Base-by-base conservation (phyloP, 148 eudicot species). In the Salicornia ramosissima region DNA sequence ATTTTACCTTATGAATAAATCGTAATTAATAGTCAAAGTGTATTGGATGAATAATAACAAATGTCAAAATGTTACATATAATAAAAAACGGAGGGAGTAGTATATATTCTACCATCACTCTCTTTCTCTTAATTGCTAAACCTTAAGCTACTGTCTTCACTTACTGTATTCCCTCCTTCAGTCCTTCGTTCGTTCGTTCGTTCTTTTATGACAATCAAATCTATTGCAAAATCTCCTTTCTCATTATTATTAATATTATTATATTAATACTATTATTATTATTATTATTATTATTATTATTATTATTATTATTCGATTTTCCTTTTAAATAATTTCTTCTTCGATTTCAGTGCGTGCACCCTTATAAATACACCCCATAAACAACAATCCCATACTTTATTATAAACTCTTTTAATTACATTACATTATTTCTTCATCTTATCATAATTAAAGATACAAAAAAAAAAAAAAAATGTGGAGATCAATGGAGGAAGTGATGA, bases 401-500 rank as follows among this genome's bases (percentile, higher is more conserved):
- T n/a, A n/a, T n/a, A n/a, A n/a, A n/a, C n/a, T n/a, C n/a, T n/a
- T n/a, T n/a, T n/a, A n/a, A n/a, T n/a, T n/a, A n/a, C n/a, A n/a
- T n/a, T n/a, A n/a, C n/a, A 22, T 24, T 52, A 3, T 53, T 53
- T 59, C 18, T n/a, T 51, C 52, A 5, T 28, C 18, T 43, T 45
- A 29, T 26, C 60, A 25, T 26, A 11, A 5, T 10, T 31, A 24
- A 47, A 1, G 1, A 30, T 1, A 30, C 0, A 36, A 50, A 21
- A 36, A 4, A 72, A 31, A 10, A 24, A 16, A 4, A 2, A 36
- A 60, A 55, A 79, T 83, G 89, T 75, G 86, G 82, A 86, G 60
- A 4, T 12, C 50, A 46, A 62, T 85, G 42, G 91, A 87, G 71
- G 91, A 87, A 36, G 73, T 83, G 13, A 16, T 89, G 43, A 69